A percentile compares a stretch with the other conserved stretches of the same genome.
Evolutionary conservation across 768 basidiomycete species (phyloP).

Genomic region (Xerocomellus intermedius): DNA sequence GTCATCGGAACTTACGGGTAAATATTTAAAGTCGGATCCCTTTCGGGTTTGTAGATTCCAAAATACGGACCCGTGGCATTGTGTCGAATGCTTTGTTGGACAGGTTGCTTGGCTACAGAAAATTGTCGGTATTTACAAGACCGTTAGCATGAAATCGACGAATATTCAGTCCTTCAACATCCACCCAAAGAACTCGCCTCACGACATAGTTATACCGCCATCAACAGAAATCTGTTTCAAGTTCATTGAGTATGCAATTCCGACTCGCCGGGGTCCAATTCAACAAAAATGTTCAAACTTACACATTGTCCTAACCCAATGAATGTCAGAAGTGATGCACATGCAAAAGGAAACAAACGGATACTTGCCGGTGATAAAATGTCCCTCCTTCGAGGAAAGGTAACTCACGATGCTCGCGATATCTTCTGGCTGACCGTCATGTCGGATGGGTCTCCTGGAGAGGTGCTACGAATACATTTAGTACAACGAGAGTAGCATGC

Average conservation of each 20-base stretch:
- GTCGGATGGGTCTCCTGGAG: slow-evolving; percentile 4
- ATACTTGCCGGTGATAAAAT: slow-evolving; percentile 35
- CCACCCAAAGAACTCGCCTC: neutral
- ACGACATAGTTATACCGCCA: slow-evolving; percentile 10
- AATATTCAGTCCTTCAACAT: neutral
- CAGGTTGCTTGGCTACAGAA: neutral
- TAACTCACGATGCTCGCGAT: slow-evolving; percentile 37
- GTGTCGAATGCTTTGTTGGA: neutral
- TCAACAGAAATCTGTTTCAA: slow-evolving; percentile 18
- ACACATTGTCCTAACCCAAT: slow-evolving; percentile 23
- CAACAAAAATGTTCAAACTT: slow-evolving; percentile 1
- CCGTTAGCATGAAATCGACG: neutral
- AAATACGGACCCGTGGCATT: too few relatives aligned
- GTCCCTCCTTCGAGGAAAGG: slow-evolving; percentile 36
- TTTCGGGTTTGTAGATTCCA: too few relatives aligned
- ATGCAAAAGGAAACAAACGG: neutral
- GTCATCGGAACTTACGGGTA: too few relatives aligned
- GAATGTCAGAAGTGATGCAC: neutral
- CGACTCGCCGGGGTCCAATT: neutral
- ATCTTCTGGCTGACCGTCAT: slow-evolving; percentile 31
- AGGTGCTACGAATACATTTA: neutral
- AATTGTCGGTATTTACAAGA: neutral
- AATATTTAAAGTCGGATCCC: too few relatives aligned
- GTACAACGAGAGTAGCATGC: neutral
- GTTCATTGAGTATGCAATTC: neutral